Conservation (phyloP, 345 rosid species). For the Lepidium sativum region DNA sequence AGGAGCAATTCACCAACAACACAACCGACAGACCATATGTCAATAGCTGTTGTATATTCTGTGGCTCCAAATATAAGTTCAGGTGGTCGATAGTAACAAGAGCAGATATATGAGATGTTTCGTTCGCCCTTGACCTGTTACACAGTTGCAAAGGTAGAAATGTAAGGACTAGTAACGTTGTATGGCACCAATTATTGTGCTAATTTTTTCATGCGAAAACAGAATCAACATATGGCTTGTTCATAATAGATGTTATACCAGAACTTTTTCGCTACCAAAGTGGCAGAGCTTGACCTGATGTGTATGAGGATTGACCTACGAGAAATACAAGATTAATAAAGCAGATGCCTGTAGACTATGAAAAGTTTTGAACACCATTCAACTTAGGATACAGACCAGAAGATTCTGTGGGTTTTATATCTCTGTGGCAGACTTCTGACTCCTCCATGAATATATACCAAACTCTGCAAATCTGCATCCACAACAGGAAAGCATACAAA, state of each 20-base stretch:
- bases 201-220: conserved; percentile 8
- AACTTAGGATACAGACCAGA: conserved; percentile 45
- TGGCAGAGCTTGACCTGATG: conserved; percentile 54
- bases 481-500: neutral
- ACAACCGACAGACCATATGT: conserved; percentile 72
- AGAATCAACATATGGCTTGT: neutral
- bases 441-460: conserved; percentile 75
- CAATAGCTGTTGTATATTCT: conserved; percentile 58
- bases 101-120: conserved; percentile 58
- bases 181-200: neutral
- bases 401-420: conserved; percentile 97
- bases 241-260: conserved; percentile 35
- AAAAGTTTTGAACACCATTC: neutral
- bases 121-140: conserved; percentile 60
- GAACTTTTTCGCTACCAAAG: conserved; percentile 68
- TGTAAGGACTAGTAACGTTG: conserved; percentile 3
- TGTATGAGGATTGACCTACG: conserved; percentile 67
- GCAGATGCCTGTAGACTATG: neutral
- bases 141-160: neutral
- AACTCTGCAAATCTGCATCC: conserved; percentile 70
- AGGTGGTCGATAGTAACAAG: conserved; percentile 58
- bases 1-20: conserved; percentile 57
- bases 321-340: conserved; percentile 13
- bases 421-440: conserved; percentile 96
- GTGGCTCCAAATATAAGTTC: conserved; percentile 69